Evolutionary conservation across 768 basidiomycete species (phyloP).

Genomic region (Cystofilobasidium ferigula): DNA sequence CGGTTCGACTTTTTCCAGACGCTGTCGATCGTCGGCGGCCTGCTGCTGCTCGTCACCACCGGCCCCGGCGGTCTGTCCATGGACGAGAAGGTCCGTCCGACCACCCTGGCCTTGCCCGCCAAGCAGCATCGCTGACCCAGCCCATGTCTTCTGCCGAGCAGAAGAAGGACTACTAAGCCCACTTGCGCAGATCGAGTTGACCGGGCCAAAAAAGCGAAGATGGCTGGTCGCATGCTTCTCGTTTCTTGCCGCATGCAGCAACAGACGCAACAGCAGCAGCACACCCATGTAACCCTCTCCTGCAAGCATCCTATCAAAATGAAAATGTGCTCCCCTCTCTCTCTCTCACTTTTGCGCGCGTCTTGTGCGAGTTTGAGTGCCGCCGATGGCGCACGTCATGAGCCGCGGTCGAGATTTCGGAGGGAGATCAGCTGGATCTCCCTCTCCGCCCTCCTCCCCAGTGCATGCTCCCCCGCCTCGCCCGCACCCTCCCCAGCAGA

Average conservation of each 20-base stretch:
- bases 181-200: no score
- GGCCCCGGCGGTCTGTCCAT: constrained; percentile 95
- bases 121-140: neutral
- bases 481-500: neutral
- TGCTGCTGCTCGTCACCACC: constrained; percentile 95
- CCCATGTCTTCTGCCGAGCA: neutral
- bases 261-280: no score
- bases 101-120: neutral
- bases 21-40: constrained; percentile 80
- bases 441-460: neutral
- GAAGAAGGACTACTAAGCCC: neutral
- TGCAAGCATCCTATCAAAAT: no score
- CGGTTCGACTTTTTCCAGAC: constrained; percentile 85
- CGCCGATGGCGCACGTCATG: no score
- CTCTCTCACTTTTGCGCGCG: no score
- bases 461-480: neutral
- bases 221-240: no score
- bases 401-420: neutral
- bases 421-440: no score
- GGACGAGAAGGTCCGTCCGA: constrained; percentile 65
- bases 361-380: neutral
- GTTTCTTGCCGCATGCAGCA: no score
- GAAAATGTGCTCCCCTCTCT: no score
- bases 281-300: no score
- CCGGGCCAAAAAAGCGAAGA: no score